These are phyloP conservation scores for Prototheca cutis DNA, from an alignment of 163 green algal species.

Conservation along the genomic window DNA sequence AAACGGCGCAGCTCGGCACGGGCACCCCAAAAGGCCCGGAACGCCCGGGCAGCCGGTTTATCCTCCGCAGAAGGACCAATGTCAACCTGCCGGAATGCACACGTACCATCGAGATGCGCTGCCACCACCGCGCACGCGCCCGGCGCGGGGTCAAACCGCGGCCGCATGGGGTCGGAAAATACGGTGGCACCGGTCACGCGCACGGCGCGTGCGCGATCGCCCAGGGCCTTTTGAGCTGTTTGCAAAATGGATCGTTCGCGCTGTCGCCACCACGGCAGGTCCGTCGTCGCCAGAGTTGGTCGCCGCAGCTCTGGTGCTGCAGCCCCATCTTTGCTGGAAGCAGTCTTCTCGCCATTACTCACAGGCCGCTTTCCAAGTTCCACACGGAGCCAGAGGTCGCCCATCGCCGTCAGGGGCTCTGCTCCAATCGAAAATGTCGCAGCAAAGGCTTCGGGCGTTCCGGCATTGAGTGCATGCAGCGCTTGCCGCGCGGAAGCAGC, in stretches of 20 bases:
- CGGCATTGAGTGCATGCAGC: conserved; percentile 26
- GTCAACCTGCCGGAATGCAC: conserved; percentile 45
- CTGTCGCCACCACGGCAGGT: not conserved
- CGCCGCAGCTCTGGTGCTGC: no score
- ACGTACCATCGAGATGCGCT: conserved; percentile 28
- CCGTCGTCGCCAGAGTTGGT: no score
- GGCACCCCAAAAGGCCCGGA: conserved; percentile 78
- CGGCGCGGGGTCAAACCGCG: not conserved
- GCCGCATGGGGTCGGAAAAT: not conserved
- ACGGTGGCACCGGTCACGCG: conserved; percentile 24
- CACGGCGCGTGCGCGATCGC: conserved; percentile 35
- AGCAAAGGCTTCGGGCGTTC: conserved; percentile 37
- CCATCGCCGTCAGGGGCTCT: conserved; percentile 4
- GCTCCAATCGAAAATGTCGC: conserved; percentile 23
- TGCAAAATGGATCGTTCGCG: conserved; percentile 32
- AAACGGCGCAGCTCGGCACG: conserved; percentile 64
- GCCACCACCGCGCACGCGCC: conserved; percentile 19
- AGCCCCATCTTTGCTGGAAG: not conserved
- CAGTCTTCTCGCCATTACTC: not conserved
- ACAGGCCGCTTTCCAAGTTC: no score
- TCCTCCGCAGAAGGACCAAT: conserved; percentile 61
- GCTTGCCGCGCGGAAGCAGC: conserved; percentile 18
- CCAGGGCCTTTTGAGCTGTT: conserved; percentile 34
- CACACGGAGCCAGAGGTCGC: conserved; percentile 23
- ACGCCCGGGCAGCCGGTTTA: conserved; percentile 36